Conservation (phyloP, 2,329 filamentous ascomycete species). For the Daldinia sp. region DNA sequence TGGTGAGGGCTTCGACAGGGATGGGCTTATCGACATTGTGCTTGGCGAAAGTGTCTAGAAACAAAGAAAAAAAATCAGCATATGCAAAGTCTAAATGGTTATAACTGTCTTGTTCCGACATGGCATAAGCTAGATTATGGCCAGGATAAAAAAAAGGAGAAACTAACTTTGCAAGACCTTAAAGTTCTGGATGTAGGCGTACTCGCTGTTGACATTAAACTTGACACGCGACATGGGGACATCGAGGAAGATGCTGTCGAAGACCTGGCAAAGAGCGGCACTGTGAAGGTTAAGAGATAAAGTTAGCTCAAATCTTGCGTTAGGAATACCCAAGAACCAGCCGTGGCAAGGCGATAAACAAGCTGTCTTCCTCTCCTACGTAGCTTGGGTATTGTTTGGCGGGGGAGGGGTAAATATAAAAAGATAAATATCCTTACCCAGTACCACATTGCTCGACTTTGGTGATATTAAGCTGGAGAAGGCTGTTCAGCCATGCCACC, state of each 20-base stretch:
- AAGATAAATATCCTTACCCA: constrained; percentile 72
- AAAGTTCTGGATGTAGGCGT: constrained; percentile 98
- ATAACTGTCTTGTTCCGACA: constrained; percentile 2
- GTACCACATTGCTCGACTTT: constrained; percentile 99
- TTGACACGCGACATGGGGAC: constrained; percentile 96
- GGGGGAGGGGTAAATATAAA: constrained; percentile 53
- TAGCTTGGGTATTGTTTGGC: constrained; percentile 34
- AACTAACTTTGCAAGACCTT: constrained; percentile 93
- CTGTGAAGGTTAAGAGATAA: constrained; percentile 60
- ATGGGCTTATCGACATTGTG: constrained; percentile 91
- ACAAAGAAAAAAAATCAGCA: constrained; percentile 23
- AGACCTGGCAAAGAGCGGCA: constrained; percentile 95
- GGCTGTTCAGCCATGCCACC: constrained; percentile 95
- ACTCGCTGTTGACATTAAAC: constrained; percentile 98
- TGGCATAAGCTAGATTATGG: constrained; percentile 1
- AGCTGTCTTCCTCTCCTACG: constrained; percentile 9
- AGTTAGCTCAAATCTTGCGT: constrained; percentile 43
- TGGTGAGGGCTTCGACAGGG: constrained; percentile 87
- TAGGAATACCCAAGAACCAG: not conserved
- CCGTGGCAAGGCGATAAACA: constrained; percentile 17
- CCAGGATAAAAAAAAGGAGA: constrained; percentile 8
- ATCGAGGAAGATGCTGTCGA: constrained; percentile 97
- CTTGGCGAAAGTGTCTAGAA: constrained; percentile 80
- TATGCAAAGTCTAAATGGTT: not conserved
- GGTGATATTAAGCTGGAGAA: constrained; percentile 96